These are phyloP conservation scores for Cyanidioschyzon merolae DNA, from an alignment of 23 red algal species.

Conservation along the genomic window DNA sequence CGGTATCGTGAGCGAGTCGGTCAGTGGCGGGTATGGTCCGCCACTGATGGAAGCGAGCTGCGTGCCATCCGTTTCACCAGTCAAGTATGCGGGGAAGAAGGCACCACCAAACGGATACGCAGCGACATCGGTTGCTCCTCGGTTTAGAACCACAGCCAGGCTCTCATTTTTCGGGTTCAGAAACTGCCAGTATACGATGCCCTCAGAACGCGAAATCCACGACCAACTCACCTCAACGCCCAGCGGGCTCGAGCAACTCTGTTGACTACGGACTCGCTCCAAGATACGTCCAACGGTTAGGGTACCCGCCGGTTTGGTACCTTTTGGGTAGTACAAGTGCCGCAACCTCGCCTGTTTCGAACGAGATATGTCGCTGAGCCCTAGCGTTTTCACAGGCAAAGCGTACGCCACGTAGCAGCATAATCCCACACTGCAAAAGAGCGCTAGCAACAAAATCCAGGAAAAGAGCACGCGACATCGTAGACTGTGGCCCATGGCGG, in stretches of 20 bases:
- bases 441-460: no score
- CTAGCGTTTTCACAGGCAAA: no score
- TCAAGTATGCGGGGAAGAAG: conserved; percentile 2
- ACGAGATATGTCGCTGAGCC: no score
- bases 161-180: background rate
- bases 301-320: no score
- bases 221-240: background rate
- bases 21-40: background rate
- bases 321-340: no score
- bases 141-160: conserved; percentile 2
- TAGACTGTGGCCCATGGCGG: no score
- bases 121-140: background rate
- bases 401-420: no score
- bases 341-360: no score
- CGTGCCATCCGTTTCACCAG: background rate
- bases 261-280: no score
- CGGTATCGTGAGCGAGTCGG: background rate
- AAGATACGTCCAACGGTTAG: no score
- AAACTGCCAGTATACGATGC: background rate
- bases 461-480: no score
- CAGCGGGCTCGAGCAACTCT: background rate
- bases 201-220: background rate
- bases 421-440: no score
- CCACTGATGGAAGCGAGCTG: background rate
- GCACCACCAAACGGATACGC: conserved; percentile 6